Percentiles rank a stretch among this genome's conserved stretches.
Evolutionary conservation across 768 basidiomycete species (phyloP).

Genomic region (Mrakia frigida): DNA sequence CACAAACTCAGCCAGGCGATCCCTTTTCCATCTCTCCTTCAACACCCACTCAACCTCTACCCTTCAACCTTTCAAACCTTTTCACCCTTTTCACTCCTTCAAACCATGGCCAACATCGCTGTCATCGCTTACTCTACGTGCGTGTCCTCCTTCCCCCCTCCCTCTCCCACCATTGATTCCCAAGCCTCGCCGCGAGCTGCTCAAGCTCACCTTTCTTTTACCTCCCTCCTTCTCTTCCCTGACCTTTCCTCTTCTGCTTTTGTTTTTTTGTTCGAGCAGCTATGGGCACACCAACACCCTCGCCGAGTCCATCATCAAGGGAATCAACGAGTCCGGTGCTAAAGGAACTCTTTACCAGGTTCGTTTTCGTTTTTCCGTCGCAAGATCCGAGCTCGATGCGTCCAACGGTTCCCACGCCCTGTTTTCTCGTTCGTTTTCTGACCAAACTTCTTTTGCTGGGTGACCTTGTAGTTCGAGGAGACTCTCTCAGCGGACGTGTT

Average conservation of each 20-base stretch:
- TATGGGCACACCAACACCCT: slow-evolving; percentile 9
- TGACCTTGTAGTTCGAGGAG: neutral
- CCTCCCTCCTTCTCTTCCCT: neutral
- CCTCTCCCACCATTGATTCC: no score
- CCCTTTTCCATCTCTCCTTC: no score
- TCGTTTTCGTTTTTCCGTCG: no score
- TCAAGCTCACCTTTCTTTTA: no score
- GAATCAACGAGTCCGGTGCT: neutral
- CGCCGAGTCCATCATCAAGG: slow-evolving; percentile 17
- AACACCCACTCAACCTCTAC: no score
- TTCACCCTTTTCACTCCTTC: neutral
- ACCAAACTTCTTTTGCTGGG: neutral
- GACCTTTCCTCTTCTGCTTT: neutral
- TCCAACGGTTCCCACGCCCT: neutral
- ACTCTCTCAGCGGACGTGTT: neutral
- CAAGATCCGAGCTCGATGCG: neutral
- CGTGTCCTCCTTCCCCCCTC: neutral
- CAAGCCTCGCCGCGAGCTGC: no score
- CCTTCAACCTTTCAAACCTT: neutral
- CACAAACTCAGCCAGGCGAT: no score
- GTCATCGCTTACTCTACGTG: slow-evolving; percentile 10
- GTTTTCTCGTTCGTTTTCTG: neutral
- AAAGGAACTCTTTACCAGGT: slow-evolving; percentile 4
- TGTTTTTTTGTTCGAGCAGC: neutral
- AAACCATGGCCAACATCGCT: slow-evolving; percentile 13